phyloP scores from a whole-genome alignment of 2,329 filamentous ascomycete genomes.

The Herpomyces periplanetae region DNA sequence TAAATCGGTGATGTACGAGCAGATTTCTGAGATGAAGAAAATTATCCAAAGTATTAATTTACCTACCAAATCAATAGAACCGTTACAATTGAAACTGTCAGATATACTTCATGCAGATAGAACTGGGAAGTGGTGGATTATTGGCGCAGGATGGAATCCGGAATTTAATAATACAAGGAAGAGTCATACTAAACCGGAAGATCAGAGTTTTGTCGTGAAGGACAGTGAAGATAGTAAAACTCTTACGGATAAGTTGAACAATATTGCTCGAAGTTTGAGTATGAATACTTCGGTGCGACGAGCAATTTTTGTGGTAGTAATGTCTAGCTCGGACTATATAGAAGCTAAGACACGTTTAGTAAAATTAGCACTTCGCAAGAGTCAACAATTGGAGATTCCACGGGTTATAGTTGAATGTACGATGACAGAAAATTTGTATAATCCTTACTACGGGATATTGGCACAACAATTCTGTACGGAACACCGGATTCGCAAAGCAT shows the following conservation, averaged over 20 bases:
- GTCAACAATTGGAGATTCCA: conserved; percentile 52
- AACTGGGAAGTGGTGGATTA: conserved; percentile 90
- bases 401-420: conserved; percentile 57
- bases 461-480: conserved; percentile 37
- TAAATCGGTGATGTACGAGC: conserved; percentile 32
- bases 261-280: conserved; percentile 39
- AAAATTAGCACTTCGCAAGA: conserved; percentile 47
- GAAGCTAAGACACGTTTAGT: conserved; percentile 41
- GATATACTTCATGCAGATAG: conserved; percentile 54
- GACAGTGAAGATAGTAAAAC: conserved; percentile 14
- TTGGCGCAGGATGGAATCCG: conserved; percentile 49
- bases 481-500: conserved; percentile 34
- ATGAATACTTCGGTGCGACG: conserved; percentile 58
- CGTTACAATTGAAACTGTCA: conserved; percentile 35
- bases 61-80: conserved; percentile 15
- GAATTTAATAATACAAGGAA: conserved; percentile 1
- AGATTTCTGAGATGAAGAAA: conserved; percentile 61
- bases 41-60: conserved; percentile 35
- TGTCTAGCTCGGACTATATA: conserved; percentile 44
- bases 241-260: too few species aligned
- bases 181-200: conserved; percentile 5
- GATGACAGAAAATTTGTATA: conserved; percentile 44
- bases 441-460: conserved; percentile 67
- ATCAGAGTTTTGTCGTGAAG: conserved; percentile 9
- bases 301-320: conserved; percentile 68